A percentile compares a stretch with the other conserved stretches of the same genome.
phyloP scores from a whole-genome alignment of 371 early-diverging fungal genomes.

The Mucor mucedo region DNA sequence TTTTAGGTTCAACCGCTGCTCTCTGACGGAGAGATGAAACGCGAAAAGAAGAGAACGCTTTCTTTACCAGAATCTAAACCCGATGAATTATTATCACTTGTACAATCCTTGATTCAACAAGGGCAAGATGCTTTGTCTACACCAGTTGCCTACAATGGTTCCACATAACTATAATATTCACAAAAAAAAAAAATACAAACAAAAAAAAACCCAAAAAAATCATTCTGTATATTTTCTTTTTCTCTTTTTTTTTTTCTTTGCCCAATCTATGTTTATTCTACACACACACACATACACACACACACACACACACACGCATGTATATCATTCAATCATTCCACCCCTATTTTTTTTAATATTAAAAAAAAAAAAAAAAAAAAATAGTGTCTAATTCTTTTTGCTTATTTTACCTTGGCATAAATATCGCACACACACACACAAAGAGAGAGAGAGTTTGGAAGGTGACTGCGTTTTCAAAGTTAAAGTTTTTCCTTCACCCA shows the following conservation, averaged over 20 bases:
- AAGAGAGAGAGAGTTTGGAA: too few relatives aligned
- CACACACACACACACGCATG: too few relatives aligned
- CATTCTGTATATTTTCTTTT: constrained; percentile 1
- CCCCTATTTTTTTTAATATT: constrained; percentile 2
- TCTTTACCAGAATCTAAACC: constrained; percentile 21
- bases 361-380: constrained; percentile 9
- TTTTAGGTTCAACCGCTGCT: constrained; percentile 25
- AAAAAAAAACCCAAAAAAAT: background rate
- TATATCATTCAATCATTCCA: background rate
- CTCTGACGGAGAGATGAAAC: constrained; percentile 18
- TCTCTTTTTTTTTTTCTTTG: constrained; percentile 3
- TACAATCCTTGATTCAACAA: constrained; percentile 47
- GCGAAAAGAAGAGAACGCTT: constrained; percentile 30
- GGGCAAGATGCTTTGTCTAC: constrained; percentile 48
- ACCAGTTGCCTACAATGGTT: constrained; percentile 13
- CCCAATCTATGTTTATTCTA: too few relatives aligned
- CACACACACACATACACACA: too few relatives aligned
- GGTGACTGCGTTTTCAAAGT: too few relatives aligned
- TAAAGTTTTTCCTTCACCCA: too few relatives aligned
- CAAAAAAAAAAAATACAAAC: too few relatives aligned
- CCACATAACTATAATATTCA: background rate
- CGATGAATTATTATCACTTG: constrained; percentile 26
- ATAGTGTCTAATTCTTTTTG: too few relatives aligned
- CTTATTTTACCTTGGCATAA: too few relatives aligned
- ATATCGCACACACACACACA: too few relatives aligned